Conservation (phyloP, 2,329 filamentous ascomycete genomes). For the Colletotrichum sansevieriae region DNA sequence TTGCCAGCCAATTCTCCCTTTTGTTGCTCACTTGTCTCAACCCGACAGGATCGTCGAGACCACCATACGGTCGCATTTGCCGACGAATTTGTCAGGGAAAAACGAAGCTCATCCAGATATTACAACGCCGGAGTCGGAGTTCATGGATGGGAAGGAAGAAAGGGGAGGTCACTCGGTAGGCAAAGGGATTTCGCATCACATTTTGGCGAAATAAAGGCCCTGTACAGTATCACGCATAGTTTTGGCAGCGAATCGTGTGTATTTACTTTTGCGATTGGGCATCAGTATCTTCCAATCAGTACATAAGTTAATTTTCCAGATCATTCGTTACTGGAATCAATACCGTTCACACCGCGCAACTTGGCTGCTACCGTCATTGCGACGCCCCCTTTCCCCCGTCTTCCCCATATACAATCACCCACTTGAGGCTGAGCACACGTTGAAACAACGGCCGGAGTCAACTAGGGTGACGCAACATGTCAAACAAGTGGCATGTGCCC, state of each 20-base stretch:
- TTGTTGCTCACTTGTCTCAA: conserved; percentile 18
- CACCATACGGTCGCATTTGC: neutral
- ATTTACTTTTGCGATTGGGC: conserved; percentile 22
- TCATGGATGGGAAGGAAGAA: conserved; percentile 13
- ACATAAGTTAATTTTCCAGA: conserved; percentile 26
- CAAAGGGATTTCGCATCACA: neutral
- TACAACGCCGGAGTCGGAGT: conserved; percentile 10
- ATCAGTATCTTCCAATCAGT: conserved; percentile 18
- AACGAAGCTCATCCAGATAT: conserved; percentile 12
- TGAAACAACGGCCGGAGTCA: conserved; percentile 23
- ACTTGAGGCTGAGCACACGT: conserved; percentile 27
- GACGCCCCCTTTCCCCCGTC: neutral
- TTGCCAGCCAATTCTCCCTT: conserved; percentile 3
- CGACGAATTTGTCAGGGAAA: neutral
- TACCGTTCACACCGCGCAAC: too few relatives aligned
- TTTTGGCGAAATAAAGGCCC: conserved; percentile 19
- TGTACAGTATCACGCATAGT: conserved; percentile 35
- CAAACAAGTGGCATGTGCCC: conserved; percentile 18
- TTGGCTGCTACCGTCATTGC: too few relatives aligned
- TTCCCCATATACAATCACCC: neutral
- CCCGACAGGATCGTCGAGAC: conserved; percentile 7
- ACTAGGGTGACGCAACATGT: conserved; percentile 16
- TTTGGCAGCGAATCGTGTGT: conserved; percentile 24
- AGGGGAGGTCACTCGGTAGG: neutral
- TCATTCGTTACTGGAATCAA: conserved; percentile 5